phyloP scores from a whole-genome alignment of 345 rosid genomes.

The Rhodomyrtus tomentosa region DNA sequence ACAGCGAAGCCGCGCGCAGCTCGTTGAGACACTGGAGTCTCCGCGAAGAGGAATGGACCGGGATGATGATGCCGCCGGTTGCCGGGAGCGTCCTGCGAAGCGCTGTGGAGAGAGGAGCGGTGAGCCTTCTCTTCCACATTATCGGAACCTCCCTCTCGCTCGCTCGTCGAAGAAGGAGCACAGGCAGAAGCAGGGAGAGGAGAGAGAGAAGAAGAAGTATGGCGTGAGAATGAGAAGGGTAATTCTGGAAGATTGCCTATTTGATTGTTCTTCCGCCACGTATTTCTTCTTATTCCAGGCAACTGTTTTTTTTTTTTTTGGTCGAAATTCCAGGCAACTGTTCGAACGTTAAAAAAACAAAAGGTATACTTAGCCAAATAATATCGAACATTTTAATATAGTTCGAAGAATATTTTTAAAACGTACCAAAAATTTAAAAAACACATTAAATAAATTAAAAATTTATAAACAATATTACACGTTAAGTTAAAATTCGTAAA shows the following conservation, averaged over 20 bases:
- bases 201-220: background rate
- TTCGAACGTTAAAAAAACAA: too few relatives aligned
- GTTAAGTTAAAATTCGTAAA: too few relatives aligned
- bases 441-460: too few relatives aligned
- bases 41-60: conserved; percentile 2
- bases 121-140: conserved; percentile 30
- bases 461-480: too few relatives aligned
- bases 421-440: too few relatives aligned
- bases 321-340: too few relatives aligned
- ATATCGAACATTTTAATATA: too few relatives aligned
- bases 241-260: background rate
- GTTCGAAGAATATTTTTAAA: too few relatives aligned
- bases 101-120: conserved; percentile 19
- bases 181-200: background rate
- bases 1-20: background rate
- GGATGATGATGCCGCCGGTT: background rate
- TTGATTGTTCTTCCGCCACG: background rate
- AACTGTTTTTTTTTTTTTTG: too few relatives aligned
- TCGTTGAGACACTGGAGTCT: background rate
- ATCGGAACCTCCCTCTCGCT: conserved; percentile 1
- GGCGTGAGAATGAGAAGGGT: background rate
- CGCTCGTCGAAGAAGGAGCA: background rate
- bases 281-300: background rate
- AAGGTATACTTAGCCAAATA: too few relatives aligned
- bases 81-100: conserved; percentile 10